These are phyloP conservation scores for Camellia sinensis DNA, from an alignment of 148 eudicot genomes.

Conservation along the genomic window DNA sequence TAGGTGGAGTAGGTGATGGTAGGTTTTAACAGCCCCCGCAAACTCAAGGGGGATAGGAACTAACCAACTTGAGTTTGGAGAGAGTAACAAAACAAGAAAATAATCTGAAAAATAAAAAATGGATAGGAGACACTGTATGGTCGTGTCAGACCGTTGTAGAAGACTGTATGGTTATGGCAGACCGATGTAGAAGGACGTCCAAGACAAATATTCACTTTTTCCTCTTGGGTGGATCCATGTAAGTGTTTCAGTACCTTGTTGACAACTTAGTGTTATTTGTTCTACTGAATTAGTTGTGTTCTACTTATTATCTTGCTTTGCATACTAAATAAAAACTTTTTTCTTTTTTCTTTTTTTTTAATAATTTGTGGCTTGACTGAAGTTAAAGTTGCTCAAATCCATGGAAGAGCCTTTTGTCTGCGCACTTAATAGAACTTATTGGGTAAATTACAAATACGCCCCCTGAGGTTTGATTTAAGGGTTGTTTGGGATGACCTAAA, in stretches of 20 bases:
- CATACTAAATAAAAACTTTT: not conserved
- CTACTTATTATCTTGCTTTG: not conserved
- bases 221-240: slow-evolving; percentile 99
- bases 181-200: too few relatives aligned
- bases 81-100: too few relatives aligned
- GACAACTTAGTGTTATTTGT: not conserved
- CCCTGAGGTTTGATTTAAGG: too few relatives aligned
- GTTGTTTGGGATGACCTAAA: too few relatives aligned
- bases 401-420: not conserved
- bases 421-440: not conserved
- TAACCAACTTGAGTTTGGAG: too few relatives aligned
- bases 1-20: too few relatives aligned
- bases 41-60: too few relatives aligned
- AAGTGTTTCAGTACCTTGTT: slow-evolving; percentile 28
- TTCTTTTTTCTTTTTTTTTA: not conserved
- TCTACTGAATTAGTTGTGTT: not conserved
- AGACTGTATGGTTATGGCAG: too few relatives aligned
- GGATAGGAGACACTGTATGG: too few relatives aligned
- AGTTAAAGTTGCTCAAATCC: slow-evolving; percentile 6
- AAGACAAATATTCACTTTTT: slow-evolving; percentile 80
- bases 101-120: too few relatives aligned
- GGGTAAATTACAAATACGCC: not conserved
- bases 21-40: too few relatives aligned
- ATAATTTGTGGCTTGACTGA: not conserved
- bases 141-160: too few relatives aligned